These are phyloP conservation scores for Lasiodiplodia citricola DNA, from an alignment of 2,329 filamentous ascomycete genomes.

Conservation along the genomic window DNA sequence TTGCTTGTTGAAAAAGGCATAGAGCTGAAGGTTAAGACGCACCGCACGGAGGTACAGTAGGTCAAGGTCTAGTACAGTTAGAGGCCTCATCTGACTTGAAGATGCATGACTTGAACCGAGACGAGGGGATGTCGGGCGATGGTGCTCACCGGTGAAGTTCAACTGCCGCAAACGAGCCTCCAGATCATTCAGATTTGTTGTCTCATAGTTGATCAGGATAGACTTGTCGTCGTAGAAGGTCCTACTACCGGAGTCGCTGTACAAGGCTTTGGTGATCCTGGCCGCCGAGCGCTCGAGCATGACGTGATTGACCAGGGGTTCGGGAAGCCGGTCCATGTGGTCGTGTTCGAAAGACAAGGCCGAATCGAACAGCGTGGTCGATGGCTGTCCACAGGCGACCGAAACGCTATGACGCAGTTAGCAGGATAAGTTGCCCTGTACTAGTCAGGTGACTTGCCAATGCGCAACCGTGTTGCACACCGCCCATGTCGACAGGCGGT, in stretches of 20 bases:
- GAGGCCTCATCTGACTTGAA: slow-evolving; percentile 6
- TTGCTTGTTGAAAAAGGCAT: slow-evolving; percentile 77
- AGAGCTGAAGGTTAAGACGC: slow-evolving; percentile 75
- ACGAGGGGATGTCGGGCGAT: slow-evolving; percentile 1
- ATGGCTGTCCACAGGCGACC: slow-evolving; percentile 83
- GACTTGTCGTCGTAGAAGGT: slow-evolving; percentile 27
- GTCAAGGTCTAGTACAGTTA: slow-evolving; percentile 47
- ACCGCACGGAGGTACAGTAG: slow-evolving; percentile 73
- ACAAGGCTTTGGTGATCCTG: slow-evolving; percentile 26
- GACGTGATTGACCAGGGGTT: slow-evolving; percentile 24
- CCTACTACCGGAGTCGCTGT: slow-evolving; percentile 27
- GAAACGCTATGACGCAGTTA: slow-evolving; percentile 61
- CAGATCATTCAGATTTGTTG: slow-evolving; percentile 27
- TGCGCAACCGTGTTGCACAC: slow-evolving; percentile 86
- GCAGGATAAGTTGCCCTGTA: slow-evolving; percentile 26
- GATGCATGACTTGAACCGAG: background rate
- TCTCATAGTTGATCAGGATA: slow-evolving; percentile 27
- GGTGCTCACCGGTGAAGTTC: slow-evolving; percentile 25
- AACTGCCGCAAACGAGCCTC: slow-evolving; percentile 26
- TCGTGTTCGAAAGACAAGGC: slow-evolving; percentile 58
- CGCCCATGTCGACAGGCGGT: slow-evolving; percentile 81
- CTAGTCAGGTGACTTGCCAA: slow-evolving; percentile 50
- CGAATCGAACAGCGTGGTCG: slow-evolving; percentile 78
- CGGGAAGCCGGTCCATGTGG: slow-evolving; percentile 38
- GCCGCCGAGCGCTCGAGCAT: slow-evolving; percentile 27